Evolutionary conservation across 768 basidiomycete species (phyloP).

Genomic region (Boletales sp.): DNA sequence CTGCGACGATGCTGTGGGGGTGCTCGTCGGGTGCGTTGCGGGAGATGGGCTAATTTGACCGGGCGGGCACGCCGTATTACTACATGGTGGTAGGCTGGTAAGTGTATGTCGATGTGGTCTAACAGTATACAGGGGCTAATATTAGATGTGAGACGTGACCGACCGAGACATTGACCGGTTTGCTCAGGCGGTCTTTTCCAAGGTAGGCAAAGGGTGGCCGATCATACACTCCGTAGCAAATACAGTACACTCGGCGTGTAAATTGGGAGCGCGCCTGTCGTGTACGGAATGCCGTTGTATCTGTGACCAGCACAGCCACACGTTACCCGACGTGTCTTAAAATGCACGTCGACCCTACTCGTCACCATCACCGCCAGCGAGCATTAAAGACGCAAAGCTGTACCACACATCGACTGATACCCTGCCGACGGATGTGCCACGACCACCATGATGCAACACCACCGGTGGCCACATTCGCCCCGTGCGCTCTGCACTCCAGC

Average conservation of each 20-base stretch:
- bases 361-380: constrained; percentile 33
- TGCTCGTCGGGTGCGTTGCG: constrained; percentile 89
- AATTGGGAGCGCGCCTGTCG: constrained; percentile 93
- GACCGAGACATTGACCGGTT: constrained; percentile 96
- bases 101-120: constrained; percentile 63
- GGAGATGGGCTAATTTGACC: constrained; percentile 94
- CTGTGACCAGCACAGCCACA: constrained; percentile 39
- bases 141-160: constrained; percentile 99
- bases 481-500: no score
- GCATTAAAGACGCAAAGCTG: constrained; percentile 19
- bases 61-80: constrained; percentile 86
- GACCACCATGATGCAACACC: no score
- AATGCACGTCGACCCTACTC: constrained; percentile 25
- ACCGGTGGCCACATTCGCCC: no score
- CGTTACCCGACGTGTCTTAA: no score
- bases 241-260: constrained; percentile 80
- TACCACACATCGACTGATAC: no score
- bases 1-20: constrained; percentile 96
- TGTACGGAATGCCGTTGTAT: constrained; percentile 95
- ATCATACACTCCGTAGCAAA: constrained; percentile 78
- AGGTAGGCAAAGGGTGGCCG: constrained; percentile 46
- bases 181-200: constrained; percentile 77
- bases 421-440: background rate
- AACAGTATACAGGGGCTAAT: constrained; percentile 86
- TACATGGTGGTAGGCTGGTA: constrained; percentile 99